Conservation (phyloP, 2,329 filamentous ascomycete genomes). For the Clonostachys sp. region DNA sequence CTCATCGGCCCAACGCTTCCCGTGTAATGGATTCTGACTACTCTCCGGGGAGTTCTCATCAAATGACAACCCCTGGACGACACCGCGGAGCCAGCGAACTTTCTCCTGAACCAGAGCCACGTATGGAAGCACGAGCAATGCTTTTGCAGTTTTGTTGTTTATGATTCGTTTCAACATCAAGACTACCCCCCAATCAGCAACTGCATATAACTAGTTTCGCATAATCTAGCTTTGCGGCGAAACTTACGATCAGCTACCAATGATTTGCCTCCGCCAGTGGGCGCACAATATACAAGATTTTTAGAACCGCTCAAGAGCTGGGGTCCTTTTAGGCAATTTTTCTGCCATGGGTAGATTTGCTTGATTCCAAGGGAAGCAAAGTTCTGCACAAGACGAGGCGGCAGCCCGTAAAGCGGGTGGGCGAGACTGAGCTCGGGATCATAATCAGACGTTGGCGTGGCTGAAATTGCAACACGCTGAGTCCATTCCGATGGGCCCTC, state of each 20-base stretch:
- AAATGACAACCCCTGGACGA: constrained; percentile 54
- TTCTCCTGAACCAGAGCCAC: constrained; percentile 79
- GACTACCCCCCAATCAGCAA: not conserved
- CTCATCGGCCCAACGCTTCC: constrained; percentile 50
- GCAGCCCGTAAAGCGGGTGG: constrained; percentile 60
- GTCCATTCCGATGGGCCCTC: constrained; percentile 45
- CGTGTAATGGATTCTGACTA: constrained; percentile 24
- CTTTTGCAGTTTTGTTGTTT: constrained; percentile 59
- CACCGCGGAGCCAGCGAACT: constrained; percentile 64
- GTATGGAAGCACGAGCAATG: constrained; percentile 70
- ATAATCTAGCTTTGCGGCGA: not conserved
- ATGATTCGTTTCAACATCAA: constrained; percentile 69
- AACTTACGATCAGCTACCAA: constrained; percentile 58
- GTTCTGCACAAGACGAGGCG: constrained; percentile 56
- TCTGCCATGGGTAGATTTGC: constrained; percentile 77
- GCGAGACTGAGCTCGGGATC: constrained; percentile 57
- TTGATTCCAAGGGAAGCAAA: constrained; percentile 63
- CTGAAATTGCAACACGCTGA: constrained; percentile 44
- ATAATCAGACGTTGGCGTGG: constrained; percentile 45
- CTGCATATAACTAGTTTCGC: not conserved
- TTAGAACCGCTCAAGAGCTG: constrained; percentile 60
- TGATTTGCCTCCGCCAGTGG: constrained; percentile 74
- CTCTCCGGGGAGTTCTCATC: constrained; percentile 15
- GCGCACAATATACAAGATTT: constrained; percentile 76
- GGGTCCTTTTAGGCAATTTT: constrained; percentile 64